Evolutionary conservation across 495 filamentous ascomycete species (phyloP).

Genomic region (Neurospora tetraspora): DNA sequence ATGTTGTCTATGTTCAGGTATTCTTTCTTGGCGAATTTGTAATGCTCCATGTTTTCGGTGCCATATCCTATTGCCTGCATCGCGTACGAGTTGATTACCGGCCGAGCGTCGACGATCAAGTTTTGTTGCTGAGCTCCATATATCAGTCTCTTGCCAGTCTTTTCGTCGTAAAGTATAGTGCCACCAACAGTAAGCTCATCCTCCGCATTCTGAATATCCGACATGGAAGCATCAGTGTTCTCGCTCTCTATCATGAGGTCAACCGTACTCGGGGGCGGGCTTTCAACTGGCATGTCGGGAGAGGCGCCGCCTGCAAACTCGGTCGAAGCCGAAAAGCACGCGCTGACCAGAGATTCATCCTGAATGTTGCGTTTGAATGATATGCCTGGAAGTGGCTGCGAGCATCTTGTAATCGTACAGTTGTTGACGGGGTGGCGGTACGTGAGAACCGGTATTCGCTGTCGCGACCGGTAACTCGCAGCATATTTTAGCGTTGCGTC

Average conservation of each 20-base stretch:
- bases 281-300: conserved; percentile 24
- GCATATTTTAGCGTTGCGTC: conserved; percentile 96
- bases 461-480: conserved; percentile 74
- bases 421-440: conserved; percentile 96
- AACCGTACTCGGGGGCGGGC: conserved; percentile 50
- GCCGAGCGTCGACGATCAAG: conserved; percentile 91
- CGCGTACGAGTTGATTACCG: conserved; percentile 87
- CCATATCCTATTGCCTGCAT: conserved; percentile 93
- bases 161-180: conserved; percentile 35
- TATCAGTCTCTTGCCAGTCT: conserved; percentile 44
- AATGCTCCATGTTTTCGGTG: conserved; percentile 97
- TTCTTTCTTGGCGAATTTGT: conserved; percentile 81
- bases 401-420: conserved; percentile 90
- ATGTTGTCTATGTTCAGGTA: conserved; percentile 99
- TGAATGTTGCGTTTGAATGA: conserved; percentile 85
- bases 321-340: conserved; percentile 78
- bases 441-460: conserved; percentile 76
- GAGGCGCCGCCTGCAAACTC: conserved; percentile 14
- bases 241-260: conserved; percentile 35
- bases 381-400: conserved; percentile 84
- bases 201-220: conserved; percentile 57
- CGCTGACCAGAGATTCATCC: conserved; percentile 85
- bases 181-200: conserved; percentile 55
- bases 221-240: conserved; percentile 29
- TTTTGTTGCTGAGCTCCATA: conserved; percentile 95